Conservation (phyloP, 208 protist genomes). For the Acanthamoeba sp. region DNA sequence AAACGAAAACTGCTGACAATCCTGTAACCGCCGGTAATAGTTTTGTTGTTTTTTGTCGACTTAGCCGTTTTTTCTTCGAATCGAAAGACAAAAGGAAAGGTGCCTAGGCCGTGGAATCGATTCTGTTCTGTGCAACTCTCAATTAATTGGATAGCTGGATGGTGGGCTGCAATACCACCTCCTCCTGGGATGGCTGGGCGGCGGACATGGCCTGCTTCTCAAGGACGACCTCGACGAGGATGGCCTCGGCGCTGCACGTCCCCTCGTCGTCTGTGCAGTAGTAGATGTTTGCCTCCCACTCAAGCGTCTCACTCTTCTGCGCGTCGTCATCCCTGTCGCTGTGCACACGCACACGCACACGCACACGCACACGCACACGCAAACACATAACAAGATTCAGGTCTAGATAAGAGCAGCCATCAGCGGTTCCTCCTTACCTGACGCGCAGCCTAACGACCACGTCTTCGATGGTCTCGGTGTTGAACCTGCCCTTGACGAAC, state of each 20-base stretch:
- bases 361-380: no score
- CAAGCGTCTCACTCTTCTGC: background rate
- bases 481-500: background rate
- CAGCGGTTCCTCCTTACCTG: background rate
- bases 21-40: no score
- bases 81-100: no score
- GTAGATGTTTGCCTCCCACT: slow-evolving; percentile 17
- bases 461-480: background rate
- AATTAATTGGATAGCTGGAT: background rate
- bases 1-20: no score
- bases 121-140: no score
- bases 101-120: no score
- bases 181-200: background rate
- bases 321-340: background rate
- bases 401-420: no score
- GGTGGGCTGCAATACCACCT: background rate
- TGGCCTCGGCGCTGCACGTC: background rate
- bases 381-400: no score
- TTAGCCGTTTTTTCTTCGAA: no score
- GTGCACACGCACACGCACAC: no score
- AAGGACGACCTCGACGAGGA: background rate
- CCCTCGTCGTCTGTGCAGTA: slow-evolving; percentile 27
- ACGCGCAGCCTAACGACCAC: background rate
- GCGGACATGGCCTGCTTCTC: background rate
- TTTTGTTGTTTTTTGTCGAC: no score